Base-by-base conservation (phyloP, 441 rosid genomes). In the Aleurites moluccanus region DNA sequence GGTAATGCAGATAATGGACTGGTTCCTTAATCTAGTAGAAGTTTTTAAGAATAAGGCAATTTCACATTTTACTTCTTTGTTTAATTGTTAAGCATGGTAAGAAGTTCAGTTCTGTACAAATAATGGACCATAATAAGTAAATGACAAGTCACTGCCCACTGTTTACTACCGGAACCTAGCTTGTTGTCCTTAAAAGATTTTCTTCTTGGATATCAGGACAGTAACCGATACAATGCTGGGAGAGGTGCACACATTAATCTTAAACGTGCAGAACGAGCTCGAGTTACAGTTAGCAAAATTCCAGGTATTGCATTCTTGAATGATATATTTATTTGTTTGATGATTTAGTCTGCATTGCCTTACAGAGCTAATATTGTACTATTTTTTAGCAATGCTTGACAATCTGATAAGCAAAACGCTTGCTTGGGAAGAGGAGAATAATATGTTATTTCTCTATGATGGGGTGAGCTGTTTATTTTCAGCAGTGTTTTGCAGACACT, bases 211-310 rank as follows among this genome's bases (percentile, higher is more conserved):
- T 70, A 30, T 80, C 84, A 93, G 99, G 97, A 93, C 86, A 87
- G 85, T 68, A 96, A 93, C 70, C 81, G 97, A 57, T 96, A 93
- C 83, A 88, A 81, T 78, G 93, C 99, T 73, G 98, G 97, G 85
- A 88, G 98, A 84, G 97, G 97, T 68, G 93, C 92, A 45, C 99
- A 93, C 83, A 88, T 96, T 59, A 85, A 85, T 68, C 82, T 96
- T 71, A 96, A 90, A 72, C 95, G 98, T 74, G 99, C 99, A 4
- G 99, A 96, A 83, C 87, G 81, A 71, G 97, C 98, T 47, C 91
- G 97, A 77, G 73, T 86, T 4, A 81, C 89, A 40, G 87, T 88
- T 75, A 89, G 78, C 81, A 93, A 93, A 85, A 88, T 96, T 75
- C 96, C 98, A 74, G 91, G 98, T 93, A 84, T 75, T 55, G 49